Percentiles rank a stretch among this genome's conserved stretches.
Evolutionary conservation across 495 filamentous ascomycete species (phyloP).

Genomic region (Tuber magnatum): DNA sequence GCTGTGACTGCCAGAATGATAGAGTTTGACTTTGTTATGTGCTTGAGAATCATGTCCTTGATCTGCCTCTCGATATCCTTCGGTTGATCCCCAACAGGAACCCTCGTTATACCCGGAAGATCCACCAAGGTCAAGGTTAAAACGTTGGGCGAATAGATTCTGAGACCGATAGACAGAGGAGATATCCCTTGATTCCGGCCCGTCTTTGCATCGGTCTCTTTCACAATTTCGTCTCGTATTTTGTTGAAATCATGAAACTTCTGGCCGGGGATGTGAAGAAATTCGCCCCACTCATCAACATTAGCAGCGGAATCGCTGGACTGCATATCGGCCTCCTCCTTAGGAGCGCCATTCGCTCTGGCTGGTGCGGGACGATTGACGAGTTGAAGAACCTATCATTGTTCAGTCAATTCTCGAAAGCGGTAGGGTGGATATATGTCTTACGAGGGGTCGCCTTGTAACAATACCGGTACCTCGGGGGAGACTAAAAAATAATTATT

Average conservation of each 20-base stretch:
- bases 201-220: slow-evolving; percentile 94
- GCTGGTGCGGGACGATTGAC: slow-evolving; percentile 67
- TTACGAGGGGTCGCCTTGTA: slow-evolving; percentile 78
- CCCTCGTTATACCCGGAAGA: slow-evolving; percentile 93
- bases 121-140: slow-evolving; percentile 96
- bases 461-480: slow-evolving; percentile 98
- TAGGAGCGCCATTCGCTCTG: slow-evolving; percentile 63
- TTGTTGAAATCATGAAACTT: slow-evolving; percentile 99
- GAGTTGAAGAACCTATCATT: slow-evolving; percentile 67
- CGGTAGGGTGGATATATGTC: neutral
- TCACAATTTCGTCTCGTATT: slow-evolving; percentile 95
- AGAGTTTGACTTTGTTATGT: slow-evolving; percentile 95
- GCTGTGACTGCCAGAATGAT: slow-evolving; percentile 96
- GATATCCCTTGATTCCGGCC: slow-evolving; percentile 95
- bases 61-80: slow-evolving; percentile 98
- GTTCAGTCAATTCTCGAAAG: slow-evolving; percentile 3
- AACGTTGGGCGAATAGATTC: slow-evolving; percentile 97
- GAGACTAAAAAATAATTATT: slow-evolving; percentile 54
- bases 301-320: slow-evolving; percentile 73
- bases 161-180: slow-evolving; percentile 88
- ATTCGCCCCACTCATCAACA: slow-evolving; percentile 96
- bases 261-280: slow-evolving; percentile 94
- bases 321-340: slow-evolving; percentile 58
- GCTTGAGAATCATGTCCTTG: slow-evolving; percentile 96
- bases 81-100: slow-evolving; percentile 96